phyloP scores from a whole-genome alignment of 805 yeast species.

The Metschnikowia cerradonensis region DNA sequence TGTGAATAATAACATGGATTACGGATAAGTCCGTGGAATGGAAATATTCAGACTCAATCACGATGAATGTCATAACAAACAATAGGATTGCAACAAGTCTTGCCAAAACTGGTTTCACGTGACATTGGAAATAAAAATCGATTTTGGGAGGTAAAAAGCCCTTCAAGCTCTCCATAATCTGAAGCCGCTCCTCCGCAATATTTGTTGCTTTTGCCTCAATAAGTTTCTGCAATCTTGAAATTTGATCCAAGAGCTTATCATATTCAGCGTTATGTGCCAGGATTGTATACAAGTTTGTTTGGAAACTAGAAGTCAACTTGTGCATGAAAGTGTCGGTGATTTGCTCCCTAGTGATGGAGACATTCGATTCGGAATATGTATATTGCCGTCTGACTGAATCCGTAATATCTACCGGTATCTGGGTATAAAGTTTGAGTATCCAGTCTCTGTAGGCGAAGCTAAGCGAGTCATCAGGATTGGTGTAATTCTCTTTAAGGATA shows the following conservation, averaged over 20 bases:
- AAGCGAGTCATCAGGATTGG: constrained; percentile 20
- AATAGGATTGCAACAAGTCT: constrained; percentile 43
- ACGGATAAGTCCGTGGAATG: constrained; percentile 66
- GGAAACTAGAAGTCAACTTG: constrained; percentile 48
- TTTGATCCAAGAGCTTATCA: constrained; percentile 44
- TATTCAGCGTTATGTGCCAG: constrained; percentile 57
- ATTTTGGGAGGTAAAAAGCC: constrained; percentile 6
- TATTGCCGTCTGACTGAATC: constrained; percentile 31
- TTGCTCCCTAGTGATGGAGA: constrained; percentile 26
- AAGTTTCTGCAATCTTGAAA: constrained; percentile 19
- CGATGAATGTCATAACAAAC: constrained; percentile 43
- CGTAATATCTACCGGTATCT: constrained; percentile 38
- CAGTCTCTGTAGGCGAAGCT: constrained; percentile 53
- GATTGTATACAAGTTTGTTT: constrained; percentile 47
- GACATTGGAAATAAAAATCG: constrained; percentile 30
- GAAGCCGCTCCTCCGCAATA: constrained; percentile 13
- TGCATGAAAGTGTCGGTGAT: constrained; percentile 44
- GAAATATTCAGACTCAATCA: constrained; percentile 70
- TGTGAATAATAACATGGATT: constrained; percentile 46
- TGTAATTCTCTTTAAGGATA: constrained; percentile 46
- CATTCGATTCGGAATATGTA: constrained; percentile 17
- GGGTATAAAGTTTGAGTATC: constrained; percentile 54
- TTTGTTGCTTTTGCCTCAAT: constrained; percentile 18
- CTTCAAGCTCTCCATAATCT: constrained; percentile 4
- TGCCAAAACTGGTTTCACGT: constrained; percentile 43